Percentiles rank a stretch among this genome's conserved stretches.
Conservation (phyloP, 257 asterid genomes). For the Przewalskia tangutica region DNA sequence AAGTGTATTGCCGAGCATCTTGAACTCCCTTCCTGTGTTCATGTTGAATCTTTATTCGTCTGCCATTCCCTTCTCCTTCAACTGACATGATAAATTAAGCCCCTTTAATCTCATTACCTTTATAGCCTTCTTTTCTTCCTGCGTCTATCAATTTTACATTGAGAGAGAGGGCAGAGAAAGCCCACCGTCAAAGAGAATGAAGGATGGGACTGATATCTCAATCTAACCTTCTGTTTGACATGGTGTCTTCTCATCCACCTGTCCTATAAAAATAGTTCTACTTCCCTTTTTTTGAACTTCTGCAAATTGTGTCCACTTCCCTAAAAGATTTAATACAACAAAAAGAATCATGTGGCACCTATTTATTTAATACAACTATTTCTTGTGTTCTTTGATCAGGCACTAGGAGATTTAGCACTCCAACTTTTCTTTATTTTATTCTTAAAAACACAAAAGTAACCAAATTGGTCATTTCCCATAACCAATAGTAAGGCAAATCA, state of each 20-base stretch:
- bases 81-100: not conserved
- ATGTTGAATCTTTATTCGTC: not conserved
- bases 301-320: not conserved
- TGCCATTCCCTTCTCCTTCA: not conserved
- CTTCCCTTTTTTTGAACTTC: not conserved
- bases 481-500: not conserved
- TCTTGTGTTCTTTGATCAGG: not conserved
- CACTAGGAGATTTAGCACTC: not conserved
- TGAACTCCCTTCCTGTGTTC: not conserved
- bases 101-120: not conserved
- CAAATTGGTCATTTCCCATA: not conserved
- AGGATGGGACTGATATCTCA: not conserved
- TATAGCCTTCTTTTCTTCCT: not conserved
- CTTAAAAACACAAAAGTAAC: not conserved
- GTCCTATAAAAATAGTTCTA: not conserved
- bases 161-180: not conserved
- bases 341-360: not conserved
- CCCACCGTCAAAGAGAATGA: not conserved
- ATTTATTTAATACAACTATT: not conserved
- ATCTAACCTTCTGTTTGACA: not conserved
- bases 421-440: not conserved
- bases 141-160: not conserved
- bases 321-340: not conserved
- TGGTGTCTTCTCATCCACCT: not conserved
- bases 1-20: not conserved